phyloP scores from a whole-genome alignment of 306 rosid genomes.

The Begonia masoniana region DNA sequence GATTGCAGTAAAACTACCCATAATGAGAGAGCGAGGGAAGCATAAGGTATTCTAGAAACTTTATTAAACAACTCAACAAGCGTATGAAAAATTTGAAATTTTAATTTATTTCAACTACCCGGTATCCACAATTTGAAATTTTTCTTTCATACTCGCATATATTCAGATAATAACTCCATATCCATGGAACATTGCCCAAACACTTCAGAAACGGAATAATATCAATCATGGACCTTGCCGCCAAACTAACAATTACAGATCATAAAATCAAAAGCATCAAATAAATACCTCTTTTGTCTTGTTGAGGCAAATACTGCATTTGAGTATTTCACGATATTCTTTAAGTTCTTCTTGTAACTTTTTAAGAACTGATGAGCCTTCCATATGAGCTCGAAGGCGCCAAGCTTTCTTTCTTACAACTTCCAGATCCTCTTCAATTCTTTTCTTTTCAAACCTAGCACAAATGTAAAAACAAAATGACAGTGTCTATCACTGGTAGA shows the following conservation, averaged over 20 bases:
- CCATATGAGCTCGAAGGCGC: conserved; percentile 44
- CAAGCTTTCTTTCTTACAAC: conserved; percentile 53
- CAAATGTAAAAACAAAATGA: conserved; percentile 1
- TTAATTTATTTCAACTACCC: too few species aligned
- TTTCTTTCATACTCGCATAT: too few species aligned
- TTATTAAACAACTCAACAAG: too few species aligned
- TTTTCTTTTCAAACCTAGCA: conserved; percentile 60
- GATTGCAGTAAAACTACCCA: too few species aligned
- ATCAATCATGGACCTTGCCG: too few species aligned
- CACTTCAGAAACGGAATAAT: too few species aligned
- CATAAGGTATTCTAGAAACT: too few species aligned
- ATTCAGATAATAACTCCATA: too few species aligned
- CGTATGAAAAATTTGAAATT: too few species aligned
- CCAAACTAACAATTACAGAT: neutral
- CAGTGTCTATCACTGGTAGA: neutral
- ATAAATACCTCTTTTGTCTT: conserved; percentile 70
- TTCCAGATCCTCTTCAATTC: conserved; percentile 67
- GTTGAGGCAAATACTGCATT: conserved; percentile 77
- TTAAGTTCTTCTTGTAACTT: conserved; percentile 76
- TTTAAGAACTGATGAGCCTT: conserved; percentile 55
- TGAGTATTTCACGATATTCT: conserved; percentile 75
- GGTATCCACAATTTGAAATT: too few species aligned
- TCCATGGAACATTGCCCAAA: too few species aligned
- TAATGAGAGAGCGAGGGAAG: too few species aligned
- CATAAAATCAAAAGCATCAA: neutral